These are phyloP conservation scores for Pichia paraexigua DNA, from an alignment of 805 yeast species.

Conservation along the genomic window DNA sequence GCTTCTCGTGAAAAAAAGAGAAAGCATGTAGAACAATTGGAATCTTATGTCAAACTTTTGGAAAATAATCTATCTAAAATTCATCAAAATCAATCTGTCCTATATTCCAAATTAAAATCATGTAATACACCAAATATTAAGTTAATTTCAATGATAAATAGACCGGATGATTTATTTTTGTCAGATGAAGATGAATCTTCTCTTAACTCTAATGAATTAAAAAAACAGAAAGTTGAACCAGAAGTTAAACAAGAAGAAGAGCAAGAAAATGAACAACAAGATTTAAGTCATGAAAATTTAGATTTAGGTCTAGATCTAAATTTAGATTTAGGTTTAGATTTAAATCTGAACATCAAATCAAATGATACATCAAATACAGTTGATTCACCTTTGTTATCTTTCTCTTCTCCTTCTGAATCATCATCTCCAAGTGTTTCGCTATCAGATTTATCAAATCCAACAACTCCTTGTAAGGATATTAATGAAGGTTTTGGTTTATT, in stretches of 20 bases:
- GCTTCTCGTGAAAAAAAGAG: constrained; percentile 96
- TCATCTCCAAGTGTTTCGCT: background rate
- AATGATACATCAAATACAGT: background rate
- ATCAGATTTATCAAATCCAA: constrained; percentile 6
- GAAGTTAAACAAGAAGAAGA: constrained; percentile 12
- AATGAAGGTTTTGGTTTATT: background rate
- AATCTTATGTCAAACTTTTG: constrained; percentile 43
- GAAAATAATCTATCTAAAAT: constrained; percentile 23
- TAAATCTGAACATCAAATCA: background rate
- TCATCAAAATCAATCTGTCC: constrained; percentile 9
- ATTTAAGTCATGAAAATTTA: background rate
- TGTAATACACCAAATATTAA: constrained; percentile 9
- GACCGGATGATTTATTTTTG: constrained; percentile 24
- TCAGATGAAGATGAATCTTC: constrained; percentile 11
- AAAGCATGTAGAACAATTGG: constrained; percentile 80
- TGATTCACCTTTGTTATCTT: background rate
- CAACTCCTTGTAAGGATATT: background rate
- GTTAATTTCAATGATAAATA: constrained; percentile 12
- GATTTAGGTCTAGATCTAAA: background rate
- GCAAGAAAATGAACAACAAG: constrained; percentile 9
- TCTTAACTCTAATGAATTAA: background rate
- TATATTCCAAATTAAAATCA: constrained; percentile 16
- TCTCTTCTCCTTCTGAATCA: constrained; percentile 3
- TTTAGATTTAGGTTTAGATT: background rate
- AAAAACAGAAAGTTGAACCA: background rate